Conservation (phyloP, 2,329 filamentous ascomycete species). For the Ustilaginoidea virens region DNA sequence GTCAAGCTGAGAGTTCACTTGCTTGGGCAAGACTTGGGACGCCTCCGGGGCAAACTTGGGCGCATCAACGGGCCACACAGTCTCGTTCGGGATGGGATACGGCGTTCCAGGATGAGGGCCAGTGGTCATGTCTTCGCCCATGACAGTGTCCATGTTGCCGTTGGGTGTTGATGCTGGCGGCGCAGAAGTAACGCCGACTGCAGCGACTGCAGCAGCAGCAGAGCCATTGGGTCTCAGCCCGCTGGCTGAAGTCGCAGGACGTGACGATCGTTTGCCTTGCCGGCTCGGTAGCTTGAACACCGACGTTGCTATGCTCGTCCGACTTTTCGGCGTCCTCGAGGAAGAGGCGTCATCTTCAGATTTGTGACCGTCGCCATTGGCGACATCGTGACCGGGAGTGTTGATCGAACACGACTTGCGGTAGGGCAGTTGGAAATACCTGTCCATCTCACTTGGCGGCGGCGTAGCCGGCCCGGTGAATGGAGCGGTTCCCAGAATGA, state of each 20-base stretch:
- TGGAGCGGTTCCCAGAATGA: slow-evolving; percentile 25
- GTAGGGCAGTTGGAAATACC: slow-evolving; percentile 22
- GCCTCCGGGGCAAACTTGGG: slow-evolving; percentile 23
- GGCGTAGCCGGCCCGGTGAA: slow-evolving; percentile 20
- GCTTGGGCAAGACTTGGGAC: slow-evolving; percentile 12
- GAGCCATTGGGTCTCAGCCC: slow-evolving; percentile 6
- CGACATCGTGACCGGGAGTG: slow-evolving; percentile 14
- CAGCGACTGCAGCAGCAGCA: slow-evolving; percentile 1
- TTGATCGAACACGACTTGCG: slow-evolving; percentile 21
- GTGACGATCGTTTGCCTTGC: slow-evolving; percentile 19
- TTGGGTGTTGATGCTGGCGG: not conserved
- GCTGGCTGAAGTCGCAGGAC: slow-evolving; percentile 18
- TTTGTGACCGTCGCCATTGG: slow-evolving; percentile 9
- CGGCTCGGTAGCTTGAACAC: slow-evolving; percentile 17
- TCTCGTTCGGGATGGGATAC: slow-evolving; percentile 23
- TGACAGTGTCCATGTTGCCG: slow-evolving; percentile 13
- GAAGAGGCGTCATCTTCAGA: slow-evolving; percentile 14
- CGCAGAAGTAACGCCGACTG: not conserved
- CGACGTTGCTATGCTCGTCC: slow-evolving; percentile 13
- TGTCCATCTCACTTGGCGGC: slow-evolving; percentile 22
- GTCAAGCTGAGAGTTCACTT: slow-evolving; percentile 17
- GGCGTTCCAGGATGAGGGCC: slow-evolving; percentile 26
- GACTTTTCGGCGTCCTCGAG: slow-evolving; percentile 13
- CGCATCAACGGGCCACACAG: slow-evolving; percentile 21
- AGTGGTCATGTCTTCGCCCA: slow-evolving; percentile 17